Percentiles rank a stretch among this genome's conserved stretches.
These are phyloP conservation scores for Diplodia sapinea DNA, from an alignment of 2,329 filamentous ascomycete genomes.

Conservation along the genomic window DNA sequence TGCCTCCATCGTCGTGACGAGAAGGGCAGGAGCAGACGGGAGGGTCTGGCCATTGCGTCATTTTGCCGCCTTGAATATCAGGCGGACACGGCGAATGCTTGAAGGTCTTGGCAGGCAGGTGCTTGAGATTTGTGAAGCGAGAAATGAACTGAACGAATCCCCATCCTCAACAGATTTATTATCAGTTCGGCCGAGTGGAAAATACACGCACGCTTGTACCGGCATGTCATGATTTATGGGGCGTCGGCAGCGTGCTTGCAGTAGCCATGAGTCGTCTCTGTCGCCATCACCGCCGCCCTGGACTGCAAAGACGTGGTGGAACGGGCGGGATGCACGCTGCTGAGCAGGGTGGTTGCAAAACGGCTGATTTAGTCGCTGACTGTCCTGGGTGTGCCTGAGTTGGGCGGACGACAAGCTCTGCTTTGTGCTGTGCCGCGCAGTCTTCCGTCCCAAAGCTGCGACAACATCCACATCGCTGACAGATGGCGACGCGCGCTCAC, in stretches of 20 bases:
- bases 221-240: conserved; percentile 18
- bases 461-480: neutral
- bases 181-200: conserved; percentile 8
- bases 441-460: neutral
- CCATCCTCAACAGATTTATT: neutral
- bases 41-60: conserved; percentile 2
- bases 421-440: neutral
- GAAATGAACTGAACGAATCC: neutral
- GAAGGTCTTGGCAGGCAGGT: neutral
- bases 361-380: conserved; percentile 13
- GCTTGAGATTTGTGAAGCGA: neutral
- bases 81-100: neutral
- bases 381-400: neutral
- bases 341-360: conserved; percentile 2
- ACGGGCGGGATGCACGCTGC: neutral
- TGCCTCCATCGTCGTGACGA: conserved; percentile 6
- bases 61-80: conserved; percentile 7
- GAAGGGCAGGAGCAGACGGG: neutral
- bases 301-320: neutral
- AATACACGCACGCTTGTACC: neutral
- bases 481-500: neutral
- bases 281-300: neutral
- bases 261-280: neutral
- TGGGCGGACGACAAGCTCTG: conserved; percentile 4
- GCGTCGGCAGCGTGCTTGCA: neutral